A percentile compares a stretch with the other conserved stretches of the same genome.
phyloP scores from a whole-genome alignment of 1,284 basidiomycete species.

The Cutaneotrichosporon dermatis region DNA sequence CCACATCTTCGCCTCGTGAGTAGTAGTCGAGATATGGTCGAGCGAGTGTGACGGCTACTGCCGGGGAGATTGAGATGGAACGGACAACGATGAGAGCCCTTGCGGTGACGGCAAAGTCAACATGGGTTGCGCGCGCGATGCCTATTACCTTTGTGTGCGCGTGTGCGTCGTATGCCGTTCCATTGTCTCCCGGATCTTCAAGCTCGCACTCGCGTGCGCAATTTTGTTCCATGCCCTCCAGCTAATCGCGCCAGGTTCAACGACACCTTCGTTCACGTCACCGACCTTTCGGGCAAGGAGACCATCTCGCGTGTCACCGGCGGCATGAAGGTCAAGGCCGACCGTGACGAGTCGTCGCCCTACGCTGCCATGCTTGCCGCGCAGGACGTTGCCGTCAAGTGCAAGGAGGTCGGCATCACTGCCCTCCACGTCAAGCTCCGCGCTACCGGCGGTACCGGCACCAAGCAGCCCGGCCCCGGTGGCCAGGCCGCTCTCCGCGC shows the following conservation, averaged over 20 bases:
- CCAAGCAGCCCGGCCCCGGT: conserved; percentile 98
- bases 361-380: conserved; percentile 99
- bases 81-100: too few relatives aligned
- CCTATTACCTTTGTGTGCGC: too few relatives aligned
- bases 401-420: conserved; percentile 98
- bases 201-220: too few relatives aligned
- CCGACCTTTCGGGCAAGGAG: conserved; percentile 98
- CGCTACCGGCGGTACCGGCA: conserved; percentile 96
- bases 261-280: conserved; percentile 99
- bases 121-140: too few relatives aligned
- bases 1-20: conserved; percentile 83
- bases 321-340: conserved; percentile 99
- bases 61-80: too few relatives aligned
- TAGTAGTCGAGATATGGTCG: conserved; percentile 2
- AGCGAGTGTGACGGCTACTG: too few relatives aligned
- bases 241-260: conserved; percentile 63
- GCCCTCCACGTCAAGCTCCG: conserved; percentile 85
- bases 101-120: too few relatives aligned
- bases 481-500: conserved; percentile 97
- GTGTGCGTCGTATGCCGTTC: too few relatives aligned
- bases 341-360: conserved; percentile 97
- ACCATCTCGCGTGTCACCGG: conserved; percentile 98
- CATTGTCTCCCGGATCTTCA: too few relatives aligned
- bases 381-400: conserved; percentile 91
- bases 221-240: too few relatives aligned